These are phyloP conservation scores for Acarospora socialis DNA, from an alignment of 2,329 filamentous ascomycete genomes.

Conservation along the genomic window DNA sequence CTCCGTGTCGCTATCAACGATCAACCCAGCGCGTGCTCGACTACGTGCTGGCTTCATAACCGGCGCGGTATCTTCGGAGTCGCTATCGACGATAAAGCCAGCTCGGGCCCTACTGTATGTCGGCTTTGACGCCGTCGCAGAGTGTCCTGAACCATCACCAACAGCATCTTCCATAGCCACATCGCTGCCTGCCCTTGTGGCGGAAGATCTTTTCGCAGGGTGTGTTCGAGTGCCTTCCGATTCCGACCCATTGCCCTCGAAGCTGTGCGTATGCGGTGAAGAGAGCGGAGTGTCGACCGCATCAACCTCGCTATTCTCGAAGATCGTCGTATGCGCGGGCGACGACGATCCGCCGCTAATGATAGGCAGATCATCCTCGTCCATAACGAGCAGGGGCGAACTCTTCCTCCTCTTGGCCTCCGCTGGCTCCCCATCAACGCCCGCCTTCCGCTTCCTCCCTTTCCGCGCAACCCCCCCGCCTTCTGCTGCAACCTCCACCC, in stretches of 20 bases:
- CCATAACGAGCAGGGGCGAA: neutral
- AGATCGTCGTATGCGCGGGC: slow-evolving; percentile 4
- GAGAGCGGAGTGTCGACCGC: slow-evolving; percentile 27
- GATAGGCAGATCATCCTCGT: slow-evolving; percentile 7
- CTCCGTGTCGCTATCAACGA: neutral
- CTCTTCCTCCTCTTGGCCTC: slow-evolving; percentile 2
- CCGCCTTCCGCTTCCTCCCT: slow-evolving; percentile 17
- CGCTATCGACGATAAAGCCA: neutral
- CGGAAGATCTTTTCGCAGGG: no score
- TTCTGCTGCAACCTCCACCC: slow-evolving; percentile 17
- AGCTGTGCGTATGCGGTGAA: slow-evolving; percentile 20
- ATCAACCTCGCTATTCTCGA: slow-evolving; percentile 17
- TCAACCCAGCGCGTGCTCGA: neutral
- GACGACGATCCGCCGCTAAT: slow-evolving; percentile 9
- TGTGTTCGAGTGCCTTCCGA: no score
- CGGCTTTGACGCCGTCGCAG: no score
- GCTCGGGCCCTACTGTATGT: no score
- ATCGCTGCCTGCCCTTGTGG: no score
- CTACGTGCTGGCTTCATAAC: neutral
- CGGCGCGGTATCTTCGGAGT: neutral
- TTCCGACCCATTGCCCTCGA: no score
- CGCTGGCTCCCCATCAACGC: slow-evolving; percentile 1
- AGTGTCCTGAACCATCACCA: no score
- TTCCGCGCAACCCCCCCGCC: slow-evolving; percentile 12
- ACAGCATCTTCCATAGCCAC: no score